Conservation (phyloP, 495 filamentous ascomycete genomes). For the Neurospora sp. region DNA sequence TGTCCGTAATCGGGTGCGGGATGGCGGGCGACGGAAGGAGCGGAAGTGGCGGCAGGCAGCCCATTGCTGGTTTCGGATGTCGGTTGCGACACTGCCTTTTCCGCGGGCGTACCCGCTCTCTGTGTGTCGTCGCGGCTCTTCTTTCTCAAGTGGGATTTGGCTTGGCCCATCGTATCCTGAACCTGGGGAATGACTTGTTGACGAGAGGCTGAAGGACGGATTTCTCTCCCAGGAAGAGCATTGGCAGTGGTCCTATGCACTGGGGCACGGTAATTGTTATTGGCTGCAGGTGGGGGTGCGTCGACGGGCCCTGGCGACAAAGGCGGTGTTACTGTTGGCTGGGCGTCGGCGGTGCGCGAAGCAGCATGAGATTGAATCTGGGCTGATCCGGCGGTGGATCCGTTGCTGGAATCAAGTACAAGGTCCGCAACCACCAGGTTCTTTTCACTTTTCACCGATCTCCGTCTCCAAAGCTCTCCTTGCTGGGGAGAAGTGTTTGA, state of each 20-base stretch:
- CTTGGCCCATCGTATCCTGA: conserved; percentile 19
- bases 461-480: conserved; percentile 36
- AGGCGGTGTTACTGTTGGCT: conserved; percentile 7
- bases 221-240: conserved; percentile 23
- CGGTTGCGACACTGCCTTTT: background rate
- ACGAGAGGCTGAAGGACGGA: conserved; percentile 17
- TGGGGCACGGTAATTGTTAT: conserved; percentile 3
- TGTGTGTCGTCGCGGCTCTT: conserved; percentile 1
- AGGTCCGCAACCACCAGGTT: conserved; percentile 33
- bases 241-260: conserved; percentile 10
- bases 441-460: conserved; percentile 32
- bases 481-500: conserved; percentile 22
- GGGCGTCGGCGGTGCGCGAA: background rate
- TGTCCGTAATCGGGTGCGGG: conserved; percentile 18
- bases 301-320: conserved; percentile 2
- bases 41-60: conserved; percentile 5
- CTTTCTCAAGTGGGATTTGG: conserved; percentile 11
- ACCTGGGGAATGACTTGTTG: conserved; percentile 10
- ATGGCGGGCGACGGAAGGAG: conserved; percentile 8
- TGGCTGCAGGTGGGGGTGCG: conserved; percentile 2
- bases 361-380: conserved; percentile 5
- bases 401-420: conserved; percentile 32
- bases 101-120: background rate
- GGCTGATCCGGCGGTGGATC: conserved; percentile 30
- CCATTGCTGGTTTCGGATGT: background rate